Percentiles rank a stretch among this genome's conserved stretches.
Conservation (phyloP, 2,329 filamentous ascomycete species). For the Monilinia aucupariae region DNA sequence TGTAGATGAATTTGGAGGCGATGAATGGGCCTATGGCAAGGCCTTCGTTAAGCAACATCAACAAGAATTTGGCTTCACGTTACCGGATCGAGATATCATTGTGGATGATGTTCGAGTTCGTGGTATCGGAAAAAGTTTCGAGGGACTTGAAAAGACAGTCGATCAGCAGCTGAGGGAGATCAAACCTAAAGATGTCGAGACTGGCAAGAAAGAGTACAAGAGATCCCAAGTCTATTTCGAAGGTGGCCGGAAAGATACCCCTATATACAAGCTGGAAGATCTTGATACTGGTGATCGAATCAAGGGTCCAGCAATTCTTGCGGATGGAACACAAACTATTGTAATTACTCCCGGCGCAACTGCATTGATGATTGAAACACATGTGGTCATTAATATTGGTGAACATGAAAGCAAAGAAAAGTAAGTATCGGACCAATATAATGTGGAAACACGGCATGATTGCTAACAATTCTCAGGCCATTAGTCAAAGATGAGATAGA, state of each 20-base stretch:
- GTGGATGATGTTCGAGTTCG: slow-evolving; percentile 84
- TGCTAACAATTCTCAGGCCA: neutral
- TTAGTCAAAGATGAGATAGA: slow-evolving; percentile 34
- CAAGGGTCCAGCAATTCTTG: slow-evolving; percentile 16
- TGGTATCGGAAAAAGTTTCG: slow-evolving; percentile 83
- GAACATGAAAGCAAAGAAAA: slow-evolving; percentile 46
- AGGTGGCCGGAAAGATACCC: slow-evolving; percentile 68
- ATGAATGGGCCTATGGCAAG: slow-evolving; percentile 76
- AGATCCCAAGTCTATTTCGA: slow-evolving; percentile 75
- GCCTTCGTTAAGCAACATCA: slow-evolving; percentile 84
- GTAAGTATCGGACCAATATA: slow-evolving; percentile 28
- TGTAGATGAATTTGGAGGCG: slow-evolving; percentile 52
- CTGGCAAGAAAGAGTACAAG: slow-evolving; percentile 57
- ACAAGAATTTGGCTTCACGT: slow-evolving; percentile 87
- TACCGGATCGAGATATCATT: slow-evolving; percentile 80
- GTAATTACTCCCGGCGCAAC: slow-evolving; percentile 67
- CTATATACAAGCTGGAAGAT: slow-evolving; percentile 76
- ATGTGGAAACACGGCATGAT: neutral
- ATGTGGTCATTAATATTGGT: slow-evolving; percentile 81
- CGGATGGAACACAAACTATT: slow-evolving; percentile 19
- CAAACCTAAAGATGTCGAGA: slow-evolving; percentile 44
- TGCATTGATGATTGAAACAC: slow-evolving; percentile 75
- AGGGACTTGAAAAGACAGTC: slow-evolving; percentile 72
- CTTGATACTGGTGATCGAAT: slow-evolving; percentile 42
- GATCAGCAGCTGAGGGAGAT: slow-evolving; percentile 75